Base-by-base conservation (phyloP, 176 grass and related monocot genomes). In the Eremochloa ophiuroides region DNA sequence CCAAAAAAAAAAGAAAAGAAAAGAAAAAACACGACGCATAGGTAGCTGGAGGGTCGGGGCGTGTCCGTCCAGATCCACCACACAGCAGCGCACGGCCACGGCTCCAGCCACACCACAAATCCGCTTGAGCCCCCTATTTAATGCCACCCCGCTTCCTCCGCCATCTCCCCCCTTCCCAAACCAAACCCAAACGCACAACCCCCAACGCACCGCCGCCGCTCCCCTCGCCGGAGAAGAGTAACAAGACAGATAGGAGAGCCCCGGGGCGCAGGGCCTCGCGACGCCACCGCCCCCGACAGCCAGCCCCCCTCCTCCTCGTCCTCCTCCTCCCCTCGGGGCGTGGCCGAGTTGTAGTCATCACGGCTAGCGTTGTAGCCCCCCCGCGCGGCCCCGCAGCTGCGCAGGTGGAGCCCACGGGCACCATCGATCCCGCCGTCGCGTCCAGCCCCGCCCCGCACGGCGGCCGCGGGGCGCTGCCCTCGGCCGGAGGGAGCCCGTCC, bases 401-500 rank as follows among this genome's bases (percentile, higher is more conserved):
- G 70, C 88, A 88, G 69, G 95, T 98, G 92, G 95, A 94, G 81
- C 84, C 81, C 27, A 85, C 40, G 28, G 87, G 50, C 53, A 76
- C 82, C 82, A 89, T 76, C 82, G 71, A 53, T 46, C 50, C 63
- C 66, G 60, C 63, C 56, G 62, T 47, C 41, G 37, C 84, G 20
- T 23, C 78, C 41, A 90, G 83, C 87, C 91, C 93, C 41, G 87
- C 97, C 37, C 80, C 89, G 18, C 97, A 99, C 97, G 97, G 97
- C 67, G 93, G 97, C 75, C 93, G 97, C 67, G 93, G 96, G 72
- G 97, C 97, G 44, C 89, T 99, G 35, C 97, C 97, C 7, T 93
- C 91, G 4, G 97, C 93, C 27, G 97, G 97, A 30, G 97, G 97
- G 5, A 95, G 91, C 77, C 97, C 97, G 18, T 99, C 97, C 0